A percentile compares a stretch with the other conserved stretches of the same genome.
Conservation (phyloP, 2,329 filamentous ascomycete species). For the Colletotrichum simmondsii region DNA sequence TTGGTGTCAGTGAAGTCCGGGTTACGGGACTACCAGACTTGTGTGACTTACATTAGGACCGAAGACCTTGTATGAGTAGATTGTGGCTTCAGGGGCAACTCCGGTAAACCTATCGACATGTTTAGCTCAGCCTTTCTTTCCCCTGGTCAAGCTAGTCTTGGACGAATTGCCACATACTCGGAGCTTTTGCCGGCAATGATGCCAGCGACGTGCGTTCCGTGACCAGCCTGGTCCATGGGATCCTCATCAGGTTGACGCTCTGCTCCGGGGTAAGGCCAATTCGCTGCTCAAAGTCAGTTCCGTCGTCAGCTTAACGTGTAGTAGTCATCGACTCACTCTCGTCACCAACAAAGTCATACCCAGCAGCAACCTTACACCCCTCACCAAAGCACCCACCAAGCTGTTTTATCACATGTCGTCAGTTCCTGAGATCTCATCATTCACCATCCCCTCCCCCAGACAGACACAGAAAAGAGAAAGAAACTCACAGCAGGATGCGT, state of each 20-base stretch:
- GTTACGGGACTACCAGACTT: too few relatives aligned
- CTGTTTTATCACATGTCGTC: neutral
- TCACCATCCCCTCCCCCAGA: too few relatives aligned
- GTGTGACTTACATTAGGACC: too few relatives aligned
- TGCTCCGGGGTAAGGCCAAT: constrained; percentile 35
- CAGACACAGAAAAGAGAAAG: neutral
- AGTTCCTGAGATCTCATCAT: too few relatives aligned
- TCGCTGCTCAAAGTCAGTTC: neutral
- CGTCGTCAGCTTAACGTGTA: too few relatives aligned
- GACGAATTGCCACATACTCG: neutral
- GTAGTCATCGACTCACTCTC: neutral
- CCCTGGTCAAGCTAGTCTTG: too few relatives aligned
- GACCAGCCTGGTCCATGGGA: constrained; percentile 53
- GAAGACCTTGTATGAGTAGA: constrained; percentile 33
- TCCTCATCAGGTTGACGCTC: constrained; percentile 55
- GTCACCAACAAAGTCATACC: constrained; percentile 41
- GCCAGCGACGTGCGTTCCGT: constrained; percentile 49
- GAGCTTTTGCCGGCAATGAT: constrained; percentile 17
- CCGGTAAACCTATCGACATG: constrained; percentile 20
- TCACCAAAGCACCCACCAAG: constrained; percentile 59
- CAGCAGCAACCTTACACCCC: constrained; percentile 47
- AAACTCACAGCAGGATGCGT: constrained; percentile 47
- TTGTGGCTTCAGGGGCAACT: constrained; percentile 28
- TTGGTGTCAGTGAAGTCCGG: too few relatives aligned
- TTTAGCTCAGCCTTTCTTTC: neutral